Evolutionary conservation across 768 basidiomycete species (phyloP).

Genomic region (Lactarius hatsudake): DNA sequence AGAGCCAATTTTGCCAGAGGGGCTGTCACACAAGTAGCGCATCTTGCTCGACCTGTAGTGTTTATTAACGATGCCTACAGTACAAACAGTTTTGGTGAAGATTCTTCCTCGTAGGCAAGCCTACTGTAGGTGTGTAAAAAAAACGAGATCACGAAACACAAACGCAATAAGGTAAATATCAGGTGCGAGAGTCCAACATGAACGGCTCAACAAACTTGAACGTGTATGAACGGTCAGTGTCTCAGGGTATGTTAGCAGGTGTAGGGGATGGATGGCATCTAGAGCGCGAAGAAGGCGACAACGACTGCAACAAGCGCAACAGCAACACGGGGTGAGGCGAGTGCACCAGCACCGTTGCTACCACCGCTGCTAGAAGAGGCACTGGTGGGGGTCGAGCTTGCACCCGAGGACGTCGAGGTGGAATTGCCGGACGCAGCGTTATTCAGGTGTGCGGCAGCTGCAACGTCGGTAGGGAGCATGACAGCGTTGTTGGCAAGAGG

Average conservation of each 20-base stretch:
- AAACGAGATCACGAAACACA: slow-evolving; percentile 22
- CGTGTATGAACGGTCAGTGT: slow-evolving; percentile 10
- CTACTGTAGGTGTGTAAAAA: slow-evolving; percentile 10
- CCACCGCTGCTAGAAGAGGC: slow-evolving; percentile 28
- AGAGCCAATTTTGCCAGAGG: neutral
- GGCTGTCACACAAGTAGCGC: neutral
- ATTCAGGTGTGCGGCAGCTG: slow-evolving; percentile 38
- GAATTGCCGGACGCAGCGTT: slow-evolving; percentile 34
- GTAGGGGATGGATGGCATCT: slow-evolving; percentile 26
- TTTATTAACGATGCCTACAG: neutral
- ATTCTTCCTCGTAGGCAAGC: slow-evolving; percentile 24
- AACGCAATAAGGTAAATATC: slow-evolving; percentile 13
- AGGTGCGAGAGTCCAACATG: slow-evolving; percentile 21
- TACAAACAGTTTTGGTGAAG: neutral
- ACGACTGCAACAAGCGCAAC: slow-evolving; percentile 51
- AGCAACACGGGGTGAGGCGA: slow-evolving; percentile 48
- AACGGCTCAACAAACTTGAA: slow-evolving; percentile 9
- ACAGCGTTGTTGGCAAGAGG: slow-evolving; percentile 44
- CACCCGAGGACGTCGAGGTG: slow-evolving; percentile 26
- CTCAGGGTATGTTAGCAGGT: slow-evolving; percentile 15
- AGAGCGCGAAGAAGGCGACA: slow-evolving; percentile 43
- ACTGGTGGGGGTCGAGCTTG: slow-evolving; percentile 27
- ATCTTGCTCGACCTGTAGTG: neutral
- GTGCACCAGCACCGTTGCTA: slow-evolving; percentile 45
- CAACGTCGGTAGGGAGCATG: slow-evolving; percentile 60